Evolutionary conservation across 495 filamentous ascomycete genomes (phyloP).

Genomic region (Cenococcum geophilum): DNA sequence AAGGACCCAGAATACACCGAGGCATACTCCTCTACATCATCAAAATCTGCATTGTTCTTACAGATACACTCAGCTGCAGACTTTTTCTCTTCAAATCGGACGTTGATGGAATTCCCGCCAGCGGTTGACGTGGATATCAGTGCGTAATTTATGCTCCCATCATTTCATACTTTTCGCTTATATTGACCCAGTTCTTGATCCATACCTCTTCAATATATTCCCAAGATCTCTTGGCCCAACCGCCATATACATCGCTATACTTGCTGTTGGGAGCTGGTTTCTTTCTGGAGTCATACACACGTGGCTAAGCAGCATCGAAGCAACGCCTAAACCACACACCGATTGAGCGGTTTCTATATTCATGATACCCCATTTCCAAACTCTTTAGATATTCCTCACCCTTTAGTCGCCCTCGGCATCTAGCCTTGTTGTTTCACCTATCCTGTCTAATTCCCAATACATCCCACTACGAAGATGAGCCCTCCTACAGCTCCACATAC

Average conservation of each 20-base stretch:
- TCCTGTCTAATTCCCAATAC: too few relatives aligned
- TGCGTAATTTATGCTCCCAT: constrained; percentile 26
- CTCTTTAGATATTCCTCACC: too few relatives aligned
- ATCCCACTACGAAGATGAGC: constrained; percentile 12
- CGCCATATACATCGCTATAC: constrained; percentile 35
- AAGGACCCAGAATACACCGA: constrained; percentile 19
- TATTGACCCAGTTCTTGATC: constrained; percentile 61
- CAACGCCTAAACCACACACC: constrained; percentile 28
- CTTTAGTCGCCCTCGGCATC: background rate
- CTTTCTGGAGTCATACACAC: constrained; percentile 36
- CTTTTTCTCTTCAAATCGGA: constrained; percentile 67
- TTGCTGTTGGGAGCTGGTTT: constrained; percentile 36
- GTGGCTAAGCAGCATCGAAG: constrained; percentile 26
- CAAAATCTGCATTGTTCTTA: constrained; percentile 63
- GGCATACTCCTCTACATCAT: constrained; percentile 18
- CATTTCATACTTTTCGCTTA: constrained; percentile 3
- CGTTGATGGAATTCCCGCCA: constrained; percentile 70
- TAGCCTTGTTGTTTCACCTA: background rate
- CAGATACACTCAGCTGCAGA: constrained; percentile 71
- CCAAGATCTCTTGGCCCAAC: constrained; percentile 39
- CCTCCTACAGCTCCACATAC: constrained; percentile 19
- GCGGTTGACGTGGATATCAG: constrained; percentile 74
- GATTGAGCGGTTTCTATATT: constrained; percentile 23
- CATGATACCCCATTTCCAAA: too few relatives aligned
- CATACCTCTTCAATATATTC: constrained; percentile 49